Percentiles rank a stretch among this genome's conserved stretches.
phyloP scores from a whole-genome alignment of 495 filamentous ascomycete species.

The Glarea lozoyensis region DNA sequence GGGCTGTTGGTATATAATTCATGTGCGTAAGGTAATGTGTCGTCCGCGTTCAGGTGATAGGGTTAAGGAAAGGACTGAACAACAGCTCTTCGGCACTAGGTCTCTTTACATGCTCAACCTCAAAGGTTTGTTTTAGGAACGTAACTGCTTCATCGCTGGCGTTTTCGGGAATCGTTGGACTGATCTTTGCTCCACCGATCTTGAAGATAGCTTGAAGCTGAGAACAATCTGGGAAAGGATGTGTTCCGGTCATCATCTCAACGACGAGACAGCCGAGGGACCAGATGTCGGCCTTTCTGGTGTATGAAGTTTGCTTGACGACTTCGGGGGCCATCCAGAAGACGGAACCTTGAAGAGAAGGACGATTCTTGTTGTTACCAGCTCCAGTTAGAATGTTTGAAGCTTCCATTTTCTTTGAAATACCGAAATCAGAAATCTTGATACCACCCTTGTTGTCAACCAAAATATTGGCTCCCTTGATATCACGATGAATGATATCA shows the following conservation, averaged over 20 bases:
- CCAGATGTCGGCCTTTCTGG: slow-evolving; percentile 99
- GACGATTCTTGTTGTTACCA: slow-evolving; percentile 64
- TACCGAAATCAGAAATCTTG: slow-evolving; percentile 99
- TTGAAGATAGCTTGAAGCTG: slow-evolving; percentile 98
- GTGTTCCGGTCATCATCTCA: slow-evolving; percentile 96
- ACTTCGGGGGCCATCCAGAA: slow-evolving; percentile 99
- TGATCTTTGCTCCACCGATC: slow-evolving; percentile 80
- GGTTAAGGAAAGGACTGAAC: slow-evolving; percentile 62
- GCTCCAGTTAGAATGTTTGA: slow-evolving; percentile 45
- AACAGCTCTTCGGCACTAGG: slow-evolving; percentile 88
- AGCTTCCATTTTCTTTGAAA: slow-evolving; percentile 93
- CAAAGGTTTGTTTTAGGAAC: slow-evolving; percentile 86
- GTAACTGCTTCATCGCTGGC: slow-evolving; percentile 76
- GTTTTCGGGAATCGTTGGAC: slow-evolving; percentile 81
- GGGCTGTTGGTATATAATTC: neutral
- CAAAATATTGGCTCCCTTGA: slow-evolving; percentile 97
- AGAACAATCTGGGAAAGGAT: slow-evolving; percentile 95
- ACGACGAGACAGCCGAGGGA: slow-evolving; percentile 93
- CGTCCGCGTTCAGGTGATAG: slow-evolving; percentile 15
- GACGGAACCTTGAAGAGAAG: slow-evolving; percentile 91
- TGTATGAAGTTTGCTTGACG: slow-evolving; percentile 94
- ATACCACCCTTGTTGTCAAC: slow-evolving; percentile 98
- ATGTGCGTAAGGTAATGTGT: neutral
- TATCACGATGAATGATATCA: slow-evolving; percentile 97
- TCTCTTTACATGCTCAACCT: slow-evolving; percentile 85